These are phyloP conservation scores for Rhytidhysteron rufulum DNA, from an alignment of 2,329 filamentous ascomycete species.

Conservation along the genomic window DNA sequence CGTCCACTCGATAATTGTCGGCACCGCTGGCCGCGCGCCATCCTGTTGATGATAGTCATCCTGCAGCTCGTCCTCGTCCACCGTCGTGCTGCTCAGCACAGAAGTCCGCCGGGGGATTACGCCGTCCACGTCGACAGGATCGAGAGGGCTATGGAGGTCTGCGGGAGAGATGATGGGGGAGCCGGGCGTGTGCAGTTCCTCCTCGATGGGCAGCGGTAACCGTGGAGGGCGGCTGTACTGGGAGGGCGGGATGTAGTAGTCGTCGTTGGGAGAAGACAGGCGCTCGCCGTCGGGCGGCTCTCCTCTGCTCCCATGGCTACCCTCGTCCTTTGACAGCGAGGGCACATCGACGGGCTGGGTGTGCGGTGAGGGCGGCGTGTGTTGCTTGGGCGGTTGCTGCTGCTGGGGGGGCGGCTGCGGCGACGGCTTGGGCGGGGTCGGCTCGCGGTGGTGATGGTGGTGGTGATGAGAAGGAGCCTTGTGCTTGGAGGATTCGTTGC, in stretches of 20 bases:
- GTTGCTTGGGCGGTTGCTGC: slow-evolving; percentile 11
- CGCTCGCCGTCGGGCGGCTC: slow-evolving; percentile 23
- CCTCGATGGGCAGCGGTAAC: slow-evolving; percentile 87
- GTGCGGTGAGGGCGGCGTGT: slow-evolving; percentile 21
- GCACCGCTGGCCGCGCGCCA: slow-evolving; percentile 72
- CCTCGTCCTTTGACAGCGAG: slow-evolving; percentile 16
- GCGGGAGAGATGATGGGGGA: slow-evolving; percentile 80
- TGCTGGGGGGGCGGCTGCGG: slow-evolving; percentile 17
- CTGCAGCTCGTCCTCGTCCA: slow-evolving; percentile 54
- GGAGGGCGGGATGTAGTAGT: slow-evolving; percentile 37
- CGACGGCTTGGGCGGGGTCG: slow-evolving; percentile 8
- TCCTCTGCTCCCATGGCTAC: slow-evolving; percentile 3
- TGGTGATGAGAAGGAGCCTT: too few relatives aligned
- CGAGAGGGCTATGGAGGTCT: slow-evolving; percentile 52
- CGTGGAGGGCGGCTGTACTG: slow-evolving; percentile 71
- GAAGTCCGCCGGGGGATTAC: slow-evolving; percentile 54
- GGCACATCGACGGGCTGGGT: slow-evolving; percentile 40
- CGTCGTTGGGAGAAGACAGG: slow-evolving; percentile 17
- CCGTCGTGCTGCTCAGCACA: slow-evolving; percentile 53
- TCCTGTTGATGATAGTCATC: slow-evolving; percentile 67
- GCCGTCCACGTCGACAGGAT: slow-evolving; percentile 44
- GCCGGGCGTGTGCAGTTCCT: slow-evolving; percentile 83
- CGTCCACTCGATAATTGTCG: slow-evolving; percentile 82
- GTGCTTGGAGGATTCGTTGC: slow-evolving; percentile 38
- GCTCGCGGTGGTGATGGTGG: slow-evolving; percentile 8